These are phyloP conservation scores for Rhizopus arrhizus DNA, from an alignment of 371 early-diverging fungal species.

Conservation along the genomic window DNA sequence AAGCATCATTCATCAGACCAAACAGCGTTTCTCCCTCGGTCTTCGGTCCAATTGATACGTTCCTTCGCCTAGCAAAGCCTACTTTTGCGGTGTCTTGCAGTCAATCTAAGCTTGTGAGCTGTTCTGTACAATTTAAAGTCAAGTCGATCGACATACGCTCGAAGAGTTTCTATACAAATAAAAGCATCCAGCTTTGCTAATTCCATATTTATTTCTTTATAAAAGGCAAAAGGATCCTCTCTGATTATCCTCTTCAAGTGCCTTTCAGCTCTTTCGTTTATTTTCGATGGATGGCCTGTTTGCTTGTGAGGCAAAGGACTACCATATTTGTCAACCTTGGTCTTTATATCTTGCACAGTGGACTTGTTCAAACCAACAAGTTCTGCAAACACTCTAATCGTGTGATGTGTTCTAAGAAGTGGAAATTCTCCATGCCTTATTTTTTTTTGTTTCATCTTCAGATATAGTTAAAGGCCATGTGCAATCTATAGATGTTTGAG, in stretches of 20 bases:
- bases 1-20: constrained; percentile 4
- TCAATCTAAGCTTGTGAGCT: background rate
- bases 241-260: background rate
- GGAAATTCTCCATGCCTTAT: too few relatives aligned
- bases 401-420: background rate
- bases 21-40: background rate
- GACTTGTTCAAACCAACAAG: background rate
- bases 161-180: background rate
- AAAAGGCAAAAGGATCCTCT: background rate
- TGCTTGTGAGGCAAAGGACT: background rate
- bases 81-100: background rate
- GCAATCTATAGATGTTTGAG: background rate
- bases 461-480: background rate
- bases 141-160: background rate
- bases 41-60: background rate
- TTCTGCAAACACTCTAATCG: background rate
- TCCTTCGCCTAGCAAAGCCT: background rate
- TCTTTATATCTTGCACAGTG: background rate
- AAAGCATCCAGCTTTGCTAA: background rate
- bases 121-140: background rate
- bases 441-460: too few relatives aligned
- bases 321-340: background rate
- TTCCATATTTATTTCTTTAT: too few relatives aligned
- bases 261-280: background rate
- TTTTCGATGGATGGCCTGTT: background rate